Conservation (phyloP, 768 basidiomycete genomes). For the Exidia glandulosa region DNA sequence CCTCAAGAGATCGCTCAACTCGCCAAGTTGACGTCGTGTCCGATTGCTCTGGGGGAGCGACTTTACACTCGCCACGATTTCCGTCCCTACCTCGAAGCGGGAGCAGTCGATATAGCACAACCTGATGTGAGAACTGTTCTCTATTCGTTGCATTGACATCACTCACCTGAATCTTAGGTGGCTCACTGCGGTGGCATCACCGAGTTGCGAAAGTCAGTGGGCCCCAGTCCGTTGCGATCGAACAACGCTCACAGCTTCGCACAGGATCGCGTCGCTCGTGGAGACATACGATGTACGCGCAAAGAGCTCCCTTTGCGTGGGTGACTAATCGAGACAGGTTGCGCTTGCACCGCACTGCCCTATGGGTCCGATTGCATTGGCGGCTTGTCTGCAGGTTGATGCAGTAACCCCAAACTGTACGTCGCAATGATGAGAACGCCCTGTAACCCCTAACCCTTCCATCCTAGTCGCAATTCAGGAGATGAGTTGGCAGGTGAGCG, state of each 20-base stretch:
- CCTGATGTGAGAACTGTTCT: constrained; percentile 43
- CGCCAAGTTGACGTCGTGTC: constrained; percentile 40
- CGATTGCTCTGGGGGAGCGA: constrained; percentile 55
- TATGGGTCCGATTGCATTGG: constrained; percentile 58
- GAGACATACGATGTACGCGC: constrained; percentile 59
- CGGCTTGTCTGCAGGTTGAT: constrained; percentile 57
- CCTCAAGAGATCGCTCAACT: constrained; percentile 53
- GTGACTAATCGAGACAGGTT: neutral
- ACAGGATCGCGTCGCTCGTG: constrained; percentile 42
- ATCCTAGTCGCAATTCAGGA: constrained; percentile 47
- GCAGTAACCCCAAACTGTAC: constrained; percentile 48
- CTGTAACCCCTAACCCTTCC: neutral
- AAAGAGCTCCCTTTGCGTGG: constrained; percentile 9
- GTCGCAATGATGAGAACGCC: constrained; percentile 9
- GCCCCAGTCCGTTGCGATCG: neutral
- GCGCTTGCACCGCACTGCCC: constrained; percentile 56
- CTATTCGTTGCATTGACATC: neutral
- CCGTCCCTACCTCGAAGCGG: constrained; percentile 50
- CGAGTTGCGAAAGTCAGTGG: constrained; percentile 28
- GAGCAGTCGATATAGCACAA: constrained; percentile 58
- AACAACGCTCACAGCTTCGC: neutral
- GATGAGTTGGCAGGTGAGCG: constrained; percentile 46
- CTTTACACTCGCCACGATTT: constrained; percentile 53
- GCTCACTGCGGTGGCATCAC: constrained; percentile 52
- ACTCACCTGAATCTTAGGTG: constrained; percentile 24